Base-by-base conservation (phyloP, 2,329 filamentous ascomycete genomes). In the Pseudopyricularia javanii region DNA sequence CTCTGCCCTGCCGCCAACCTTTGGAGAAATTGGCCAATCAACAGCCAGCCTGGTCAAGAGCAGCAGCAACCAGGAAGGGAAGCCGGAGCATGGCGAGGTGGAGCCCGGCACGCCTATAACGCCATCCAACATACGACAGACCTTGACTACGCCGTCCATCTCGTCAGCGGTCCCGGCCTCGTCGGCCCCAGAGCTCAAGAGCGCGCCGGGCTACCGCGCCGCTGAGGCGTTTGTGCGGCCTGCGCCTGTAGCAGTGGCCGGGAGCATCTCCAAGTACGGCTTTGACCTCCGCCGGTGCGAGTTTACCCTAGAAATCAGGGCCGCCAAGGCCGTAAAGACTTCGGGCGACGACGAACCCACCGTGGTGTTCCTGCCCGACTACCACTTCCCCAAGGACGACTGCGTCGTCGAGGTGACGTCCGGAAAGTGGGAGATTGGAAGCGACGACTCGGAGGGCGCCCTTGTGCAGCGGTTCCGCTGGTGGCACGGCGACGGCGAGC, bases 201-300 rank as follows among this genome's bases (percentile, higher is more conserved):
- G 76, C 54, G 70, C 78, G 1, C 80, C 83, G 0, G 91, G 93
- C 1, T 88, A 86, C 61, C 86, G 93, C 35, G 93, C 91, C 1
- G 91, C 91, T 4, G 91, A 98, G 68, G 91, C 94, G 1, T 97
- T 89, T 61, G 82, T 97, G 33, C 84, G 93, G 2, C 93, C 93
- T 0, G 85, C 85, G 1, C 88, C 93, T 0, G 82, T 91, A 26
- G 74, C 76, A 4, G 86, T 86, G 0, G 83, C 83, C 49, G 93
- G 93, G 9, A 76, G 78, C 28, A 73, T 96, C 14, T 64, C 78
- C 2, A 74, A 78, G 9, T 87, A 88, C 61, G 85, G 82, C 2
- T 98, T 98, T 62, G 89, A 96, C 64, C 74, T 98, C 52, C 80
- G 79, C 49, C 85, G 77, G 55, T 91, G 87, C 64, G 78, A 77